Evolutionary conservation across 495 filamentous ascomycete genomes (phyloP).

Genomic region (Podospora anserina): DNA sequence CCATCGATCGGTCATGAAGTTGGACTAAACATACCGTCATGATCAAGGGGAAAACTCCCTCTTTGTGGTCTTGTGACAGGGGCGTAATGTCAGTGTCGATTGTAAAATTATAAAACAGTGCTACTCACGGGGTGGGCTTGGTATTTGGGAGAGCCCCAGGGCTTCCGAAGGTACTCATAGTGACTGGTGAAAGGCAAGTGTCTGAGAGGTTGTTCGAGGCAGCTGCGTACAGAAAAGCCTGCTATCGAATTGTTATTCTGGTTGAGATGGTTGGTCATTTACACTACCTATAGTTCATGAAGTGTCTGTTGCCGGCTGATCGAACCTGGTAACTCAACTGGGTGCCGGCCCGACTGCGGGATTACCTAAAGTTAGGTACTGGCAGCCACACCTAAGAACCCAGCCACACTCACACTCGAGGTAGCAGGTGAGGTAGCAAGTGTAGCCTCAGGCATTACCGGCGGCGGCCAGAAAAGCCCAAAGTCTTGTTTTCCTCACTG

Average conservation of each 20-base stretch:
- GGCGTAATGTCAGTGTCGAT: conserved; percentile 12
- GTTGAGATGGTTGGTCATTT: too few species aligned
- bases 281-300: too few species aligned
- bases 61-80: conserved; percentile 68
- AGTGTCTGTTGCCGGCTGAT: not conserved
- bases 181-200: not conserved
- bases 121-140: conserved; percentile 75
- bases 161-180: conserved; percentile 66
- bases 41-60: conserved; percentile 94
- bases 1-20: not conserved
- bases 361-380: too few species aligned
- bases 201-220: not conserved
- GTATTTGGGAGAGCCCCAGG: conserved; percentile 69
- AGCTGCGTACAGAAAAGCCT: too few species aligned
- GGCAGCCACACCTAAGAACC: too few species aligned
- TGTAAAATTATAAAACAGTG: not conserved
- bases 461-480: too few species aligned
- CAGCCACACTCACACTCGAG: too few species aligned
- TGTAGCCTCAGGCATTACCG: too few species aligned
- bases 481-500: not conserved
- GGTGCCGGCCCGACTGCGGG: not conserved
- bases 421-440: too few species aligned
- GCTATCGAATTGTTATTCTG: too few species aligned
- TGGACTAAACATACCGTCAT: conserved; percentile 63
- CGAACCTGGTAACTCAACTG: not conserved